Evolutionary conservation across 768 basidiomycete genomes (phyloP).

Genomic region (Amanita rubescens): DNA sequence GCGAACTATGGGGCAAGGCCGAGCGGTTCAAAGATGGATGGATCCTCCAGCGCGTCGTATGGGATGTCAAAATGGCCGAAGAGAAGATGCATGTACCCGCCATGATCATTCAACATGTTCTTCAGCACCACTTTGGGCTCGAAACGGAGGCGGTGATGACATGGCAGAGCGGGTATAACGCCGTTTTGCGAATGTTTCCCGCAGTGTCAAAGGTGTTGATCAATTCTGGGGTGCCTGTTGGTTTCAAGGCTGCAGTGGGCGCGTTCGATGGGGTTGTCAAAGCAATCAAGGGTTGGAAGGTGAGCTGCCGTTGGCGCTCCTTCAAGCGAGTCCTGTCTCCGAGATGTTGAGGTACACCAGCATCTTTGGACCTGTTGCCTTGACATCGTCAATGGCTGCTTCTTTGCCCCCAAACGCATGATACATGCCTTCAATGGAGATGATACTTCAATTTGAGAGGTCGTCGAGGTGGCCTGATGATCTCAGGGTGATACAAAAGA

Average conservation of each 20-base stretch:
- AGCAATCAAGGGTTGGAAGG: conserved; percentile 64
- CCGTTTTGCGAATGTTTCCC: conserved; percentile 50
- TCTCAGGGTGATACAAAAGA: conserved; percentile 83
- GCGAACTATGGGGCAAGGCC: conserved; percentile 89
- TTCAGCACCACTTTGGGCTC: conserved; percentile 73
- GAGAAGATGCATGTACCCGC: conserved; percentile 74
- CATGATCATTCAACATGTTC: conserved; percentile 66
- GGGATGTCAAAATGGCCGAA: conserved; percentile 79
- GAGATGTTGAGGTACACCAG: conserved; percentile 77
- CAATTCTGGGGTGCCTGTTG: conserved; percentile 33
- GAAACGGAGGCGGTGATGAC: conserved; percentile 35
- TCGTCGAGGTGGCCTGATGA: conserved; percentile 96
- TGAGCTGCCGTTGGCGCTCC: conserved; percentile 69
- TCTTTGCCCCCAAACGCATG: conserved; percentile 6
- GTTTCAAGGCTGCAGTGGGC: conserved; percentile 64
- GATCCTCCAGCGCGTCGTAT: conserved; percentile 92
- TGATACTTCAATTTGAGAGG: conserved; percentile 86
- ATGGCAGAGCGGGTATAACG: conserved; percentile 55
- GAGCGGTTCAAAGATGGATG: conserved; percentile 96
- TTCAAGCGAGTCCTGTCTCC: conserved; percentile 69
- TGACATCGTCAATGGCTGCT: conserved; percentile 45
- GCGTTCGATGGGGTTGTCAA: conserved; percentile 80
- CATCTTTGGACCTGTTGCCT: conserved; percentile 71
- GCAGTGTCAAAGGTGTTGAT: conserved; percentile 38
- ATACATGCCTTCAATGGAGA: conserved; percentile 56